Percentiles rank a stretch among this genome's conserved stretches.
phyloP scores from a whole-genome alignment of 768 basidiomycete genomes.

The Agrocybe praecox region DNA sequence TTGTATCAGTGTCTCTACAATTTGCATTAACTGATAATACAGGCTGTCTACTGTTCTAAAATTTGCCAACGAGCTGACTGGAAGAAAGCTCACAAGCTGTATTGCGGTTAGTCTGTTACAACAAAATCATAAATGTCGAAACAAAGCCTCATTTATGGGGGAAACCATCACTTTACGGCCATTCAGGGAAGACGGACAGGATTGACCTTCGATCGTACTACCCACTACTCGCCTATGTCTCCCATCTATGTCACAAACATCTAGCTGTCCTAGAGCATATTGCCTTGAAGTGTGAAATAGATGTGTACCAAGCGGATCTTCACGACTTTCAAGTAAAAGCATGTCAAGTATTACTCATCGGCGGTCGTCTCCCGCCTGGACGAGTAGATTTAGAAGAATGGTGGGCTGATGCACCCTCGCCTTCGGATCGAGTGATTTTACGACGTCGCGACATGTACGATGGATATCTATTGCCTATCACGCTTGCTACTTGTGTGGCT shows the following conservation, averaged over 20 bases:
- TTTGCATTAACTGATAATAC: background rate
- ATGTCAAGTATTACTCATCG: slow-evolving; percentile 28
- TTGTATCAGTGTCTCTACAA: no score
- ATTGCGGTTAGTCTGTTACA: slow-evolving; percentile 10
- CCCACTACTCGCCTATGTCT: slow-evolving; percentile 31
- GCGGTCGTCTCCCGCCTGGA: slow-evolving; percentile 16
- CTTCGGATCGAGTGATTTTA: slow-evolving; percentile 28
- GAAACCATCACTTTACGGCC: no score
- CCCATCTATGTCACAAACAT: slow-evolving; percentile 21
- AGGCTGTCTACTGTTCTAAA: slow-evolving; percentile 21
- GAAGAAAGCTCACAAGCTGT: slow-evolving; percentile 3
- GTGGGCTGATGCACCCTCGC: slow-evolving; percentile 32
- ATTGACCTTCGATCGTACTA: slow-evolving; percentile 34
- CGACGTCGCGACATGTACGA: slow-evolving; percentile 30
- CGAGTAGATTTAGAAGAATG: slow-evolving; percentile 18
- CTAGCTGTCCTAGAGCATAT: slow-evolving; percentile 18
- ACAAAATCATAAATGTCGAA: background rate
- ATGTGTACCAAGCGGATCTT: slow-evolving; percentile 9
- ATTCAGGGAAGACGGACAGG: slow-evolving; percentile 34
- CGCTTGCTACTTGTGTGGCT: slow-evolving; percentile 31
- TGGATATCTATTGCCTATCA: slow-evolving; percentile 33
- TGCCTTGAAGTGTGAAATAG: slow-evolving; percentile 26
- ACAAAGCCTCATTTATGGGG: no score
- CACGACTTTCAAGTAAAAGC: slow-evolving; percentile 24
- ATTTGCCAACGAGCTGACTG: slow-evolving; percentile 15